These are phyloP conservation scores for Cercospora brassicicola DNA, from an alignment of 2,329 filamentous ascomycete genomes.

Conservation along the genomic window DNA sequence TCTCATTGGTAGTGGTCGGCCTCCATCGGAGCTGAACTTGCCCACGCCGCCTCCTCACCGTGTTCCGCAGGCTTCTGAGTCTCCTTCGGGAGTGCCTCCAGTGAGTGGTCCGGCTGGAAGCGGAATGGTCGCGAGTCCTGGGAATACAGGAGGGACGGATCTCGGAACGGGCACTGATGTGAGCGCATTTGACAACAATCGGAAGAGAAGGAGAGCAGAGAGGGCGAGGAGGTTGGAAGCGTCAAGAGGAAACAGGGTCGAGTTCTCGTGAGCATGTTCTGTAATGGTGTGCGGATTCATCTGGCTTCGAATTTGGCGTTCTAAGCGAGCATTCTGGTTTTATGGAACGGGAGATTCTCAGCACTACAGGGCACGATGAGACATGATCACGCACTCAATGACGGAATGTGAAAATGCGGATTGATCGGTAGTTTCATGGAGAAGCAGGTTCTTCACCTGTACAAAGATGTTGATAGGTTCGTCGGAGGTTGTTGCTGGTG, in stretches of 20 bases:
- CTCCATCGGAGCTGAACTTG: conserved; percentile 34
- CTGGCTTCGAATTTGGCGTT: neutral
- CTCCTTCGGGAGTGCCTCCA: conserved; percentile 15
- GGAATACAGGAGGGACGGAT: conserved; percentile 43
- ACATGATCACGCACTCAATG: conserved; percentile 1
- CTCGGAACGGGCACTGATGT: conserved; percentile 43
- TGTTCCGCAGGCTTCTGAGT: conserved; percentile 17
- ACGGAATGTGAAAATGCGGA: neutral
- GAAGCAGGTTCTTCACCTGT: neutral
- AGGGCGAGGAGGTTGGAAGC: conserved; percentile 45
- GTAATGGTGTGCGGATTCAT: neutral
- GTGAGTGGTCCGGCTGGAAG: conserved; percentile 31
- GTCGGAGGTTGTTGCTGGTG: neutral
- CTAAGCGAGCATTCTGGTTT: conserved; percentile 5
- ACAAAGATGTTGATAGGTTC: neutral
- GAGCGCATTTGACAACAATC: conserved; percentile 55
- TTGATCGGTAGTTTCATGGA: neutral
- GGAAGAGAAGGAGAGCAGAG: conserved; percentile 55
- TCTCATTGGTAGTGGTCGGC: conserved; percentile 25
- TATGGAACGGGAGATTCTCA: neutral
- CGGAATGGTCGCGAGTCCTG: conserved; percentile 38
- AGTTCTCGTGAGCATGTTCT: conserved; percentile 45
- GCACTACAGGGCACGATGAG: conserved; percentile 1
- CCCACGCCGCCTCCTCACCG: conserved; percentile 28
- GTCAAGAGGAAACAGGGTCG: conserved; percentile 45